These are phyloP conservation scores for Glycine latifolia DNA, from an alignment of 306 rosid genomes.

Conservation along the genomic window DNA sequence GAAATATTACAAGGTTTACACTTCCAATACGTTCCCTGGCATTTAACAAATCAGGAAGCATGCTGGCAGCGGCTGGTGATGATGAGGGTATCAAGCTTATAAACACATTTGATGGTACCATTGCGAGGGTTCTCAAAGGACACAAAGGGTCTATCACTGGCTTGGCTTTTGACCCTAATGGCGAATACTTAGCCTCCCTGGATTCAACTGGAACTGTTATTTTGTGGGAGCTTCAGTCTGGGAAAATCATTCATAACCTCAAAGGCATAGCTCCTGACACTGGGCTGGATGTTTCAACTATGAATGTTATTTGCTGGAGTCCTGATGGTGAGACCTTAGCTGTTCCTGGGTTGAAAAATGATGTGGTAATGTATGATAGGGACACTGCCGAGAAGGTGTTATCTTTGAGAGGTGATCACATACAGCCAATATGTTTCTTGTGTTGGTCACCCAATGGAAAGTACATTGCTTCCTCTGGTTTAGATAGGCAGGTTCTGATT, in stretches of 20 bases:
- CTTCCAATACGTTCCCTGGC: slow-evolving; percentile 86
- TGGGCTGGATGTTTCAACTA: slow-evolving; percentile 64
- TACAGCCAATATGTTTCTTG: slow-evolving; percentile 79
- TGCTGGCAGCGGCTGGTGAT: slow-evolving; percentile 95
- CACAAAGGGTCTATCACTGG: slow-evolving; percentile 86
- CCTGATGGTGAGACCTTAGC: slow-evolving; percentile 93
- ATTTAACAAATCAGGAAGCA: slow-evolving; percentile 87
- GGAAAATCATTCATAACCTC: slow-evolving; percentile 72
- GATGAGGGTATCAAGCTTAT: slow-evolving; percentile 95
- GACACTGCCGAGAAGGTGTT: slow-evolving; percentile 90
- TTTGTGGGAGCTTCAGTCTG: slow-evolving; percentile 87
- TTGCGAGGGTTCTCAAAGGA: slow-evolving; percentile 92
- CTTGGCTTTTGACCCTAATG: slow-evolving; percentile 82
- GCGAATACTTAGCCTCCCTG: slow-evolving; percentile 88
- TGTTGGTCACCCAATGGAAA: slow-evolving; percentile 97
- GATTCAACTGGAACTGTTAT: slow-evolving; percentile 86
- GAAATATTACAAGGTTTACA: slow-evolving; percentile 91
- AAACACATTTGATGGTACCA: slow-evolving; percentile 89
- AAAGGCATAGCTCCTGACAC: slow-evolving; percentile 82
- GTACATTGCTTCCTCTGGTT: slow-evolving; percentile 87
- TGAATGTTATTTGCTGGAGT: slow-evolving; percentile 91
- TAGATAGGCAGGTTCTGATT: slow-evolving; percentile 88
- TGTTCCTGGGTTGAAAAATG: slow-evolving; percentile 85
- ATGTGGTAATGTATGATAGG: slow-evolving; percentile 91
- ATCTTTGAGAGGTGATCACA: slow-evolving; percentile 85